These are phyloP conservation scores for Cucumis melo DNA, from an alignment of 306 rosid genomes.

Conservation along the genomic window DNA sequence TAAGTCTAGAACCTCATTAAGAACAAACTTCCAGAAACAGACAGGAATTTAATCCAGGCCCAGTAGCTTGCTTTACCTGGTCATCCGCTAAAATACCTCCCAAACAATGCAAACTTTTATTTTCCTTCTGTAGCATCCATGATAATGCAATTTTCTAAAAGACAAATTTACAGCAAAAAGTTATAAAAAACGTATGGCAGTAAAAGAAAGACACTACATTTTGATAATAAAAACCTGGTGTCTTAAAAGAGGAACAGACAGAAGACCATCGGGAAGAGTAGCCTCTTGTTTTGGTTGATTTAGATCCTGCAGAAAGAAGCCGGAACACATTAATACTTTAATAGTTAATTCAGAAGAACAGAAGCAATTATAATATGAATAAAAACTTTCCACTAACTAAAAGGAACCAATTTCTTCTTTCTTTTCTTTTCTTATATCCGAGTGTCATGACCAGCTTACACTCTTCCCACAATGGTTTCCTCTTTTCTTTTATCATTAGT, in stretches of 20 bases:
- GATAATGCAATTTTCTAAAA: conserved; percentile 86
- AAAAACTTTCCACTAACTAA: not conserved
- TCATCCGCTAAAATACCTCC: conserved; percentile 99
- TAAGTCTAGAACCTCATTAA: not conserved
- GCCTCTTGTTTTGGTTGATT: conserved; percentile 65
- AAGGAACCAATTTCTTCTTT: not conserved
- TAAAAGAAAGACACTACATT: conserved; percentile 1
- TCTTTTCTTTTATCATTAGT: not conserved
- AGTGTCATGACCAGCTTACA: too few relatives aligned
- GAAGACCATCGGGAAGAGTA: conserved; percentile 55
- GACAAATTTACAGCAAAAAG: conserved; percentile 6
- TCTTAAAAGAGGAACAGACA: conserved; percentile 79
- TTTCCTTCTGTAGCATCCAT: conserved; percentile 98
- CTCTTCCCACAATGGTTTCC: not conserved
- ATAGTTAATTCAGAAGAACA: not conserved
- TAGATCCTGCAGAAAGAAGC: conserved; percentile 50
- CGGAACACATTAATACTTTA: not conserved
- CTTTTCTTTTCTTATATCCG: too few relatives aligned
- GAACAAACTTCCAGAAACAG: conserved; percentile 7
- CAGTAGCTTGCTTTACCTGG: conserved; percentile 45
- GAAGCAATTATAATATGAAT: not conserved
- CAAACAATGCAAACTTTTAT: conserved; percentile 79
- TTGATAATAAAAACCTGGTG: conserved; percentile 63
- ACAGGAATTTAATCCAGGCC: conserved; percentile 2
- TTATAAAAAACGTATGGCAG: not conserved